Evolutionary conservation across 2,329 filamentous ascomycete species (phyloP).

Genomic region (Colletotrichum incanum): DNA sequence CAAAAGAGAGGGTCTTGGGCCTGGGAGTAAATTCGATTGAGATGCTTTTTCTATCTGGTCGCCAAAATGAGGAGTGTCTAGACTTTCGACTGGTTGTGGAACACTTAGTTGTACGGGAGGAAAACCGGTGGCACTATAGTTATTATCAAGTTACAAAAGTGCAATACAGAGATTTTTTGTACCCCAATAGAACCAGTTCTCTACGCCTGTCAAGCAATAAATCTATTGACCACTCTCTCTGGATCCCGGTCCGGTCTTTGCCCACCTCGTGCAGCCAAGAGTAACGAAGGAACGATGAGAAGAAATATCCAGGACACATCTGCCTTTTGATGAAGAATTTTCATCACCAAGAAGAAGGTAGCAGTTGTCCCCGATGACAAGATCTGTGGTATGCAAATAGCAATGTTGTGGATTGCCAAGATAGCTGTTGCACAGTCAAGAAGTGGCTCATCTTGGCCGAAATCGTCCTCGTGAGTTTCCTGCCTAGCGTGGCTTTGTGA

Average conservation of each 20-base stretch:
- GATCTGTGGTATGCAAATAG: conserved; percentile 1
- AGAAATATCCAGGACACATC: conserved; percentile 1
- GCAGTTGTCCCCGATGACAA: not conserved
- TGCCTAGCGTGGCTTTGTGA: not conserved
- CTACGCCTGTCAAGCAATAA: not conserved
- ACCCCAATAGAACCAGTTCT: not conserved
- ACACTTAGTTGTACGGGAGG: no score
- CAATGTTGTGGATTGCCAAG: conserved; percentile 4
- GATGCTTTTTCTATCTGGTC: no score
- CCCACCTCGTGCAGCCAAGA: not conserved
- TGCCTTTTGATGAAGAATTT: not conserved
- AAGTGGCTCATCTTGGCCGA: not conserved
- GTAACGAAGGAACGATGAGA: not conserved
- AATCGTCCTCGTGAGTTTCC: not conserved
- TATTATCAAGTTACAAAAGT: no score
- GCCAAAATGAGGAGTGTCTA: no score
- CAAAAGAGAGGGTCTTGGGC: no score
- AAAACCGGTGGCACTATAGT: no score
- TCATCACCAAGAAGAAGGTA: not conserved
- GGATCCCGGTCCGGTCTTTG: not conserved
- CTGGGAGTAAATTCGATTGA: no score
- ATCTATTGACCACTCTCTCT: not conserved
- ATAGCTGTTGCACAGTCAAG: not conserved
- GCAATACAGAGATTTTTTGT: no score
- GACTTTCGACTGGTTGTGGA: no score